A percentile compares a stretch with the other conserved stretches of the same genome.
phyloP scores from a whole-genome alignment of 75 land plant species.

The Picea glauca region DNA sequence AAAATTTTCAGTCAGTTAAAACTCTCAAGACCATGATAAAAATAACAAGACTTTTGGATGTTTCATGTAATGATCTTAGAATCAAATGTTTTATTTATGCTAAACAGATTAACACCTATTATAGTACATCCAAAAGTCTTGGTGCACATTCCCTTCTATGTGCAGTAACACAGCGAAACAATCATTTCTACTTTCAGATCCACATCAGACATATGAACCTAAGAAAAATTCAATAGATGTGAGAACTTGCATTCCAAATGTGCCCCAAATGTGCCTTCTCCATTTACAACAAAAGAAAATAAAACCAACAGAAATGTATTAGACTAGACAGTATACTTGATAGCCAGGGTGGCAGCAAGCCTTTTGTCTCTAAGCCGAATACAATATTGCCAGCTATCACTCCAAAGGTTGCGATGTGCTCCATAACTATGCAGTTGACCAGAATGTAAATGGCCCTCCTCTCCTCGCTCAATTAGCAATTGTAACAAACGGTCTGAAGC shows the following conservation, averaged over 20 bases:
- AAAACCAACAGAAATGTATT: neutral
- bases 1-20: neutral
- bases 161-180: neutral
- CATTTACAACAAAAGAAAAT: neutral
- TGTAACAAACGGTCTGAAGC: slow-evolving; percentile 88
- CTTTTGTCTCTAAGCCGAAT: slow-evolving; percentile 83
- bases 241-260: neutral
- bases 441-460: slow-evolving; percentile 35
- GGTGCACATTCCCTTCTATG: too few relatives aligned
- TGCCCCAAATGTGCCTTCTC: neutral
- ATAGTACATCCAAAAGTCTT: too few relatives aligned
- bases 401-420: slow-evolving; percentile 35
- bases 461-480: slow-evolving; percentile 61
- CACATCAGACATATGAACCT: neutral
- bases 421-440: slow-evolving; percentile 45
- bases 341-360: slow-evolving; percentile 87
- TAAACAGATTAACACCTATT: too few relatives aligned
- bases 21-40: too few relatives aligned
- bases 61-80: too few relatives aligned
- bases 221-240: neutral
- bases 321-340: slow-evolving; percentile 48
- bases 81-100: too few relatives aligned
- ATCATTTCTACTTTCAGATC: neutral
- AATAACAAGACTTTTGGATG: too few relatives aligned
- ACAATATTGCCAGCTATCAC: slow-evolving; percentile 92